Base-by-base conservation (phyloP, 371 early-diverging fungal species). In the Mucor racemosus region DNA sequence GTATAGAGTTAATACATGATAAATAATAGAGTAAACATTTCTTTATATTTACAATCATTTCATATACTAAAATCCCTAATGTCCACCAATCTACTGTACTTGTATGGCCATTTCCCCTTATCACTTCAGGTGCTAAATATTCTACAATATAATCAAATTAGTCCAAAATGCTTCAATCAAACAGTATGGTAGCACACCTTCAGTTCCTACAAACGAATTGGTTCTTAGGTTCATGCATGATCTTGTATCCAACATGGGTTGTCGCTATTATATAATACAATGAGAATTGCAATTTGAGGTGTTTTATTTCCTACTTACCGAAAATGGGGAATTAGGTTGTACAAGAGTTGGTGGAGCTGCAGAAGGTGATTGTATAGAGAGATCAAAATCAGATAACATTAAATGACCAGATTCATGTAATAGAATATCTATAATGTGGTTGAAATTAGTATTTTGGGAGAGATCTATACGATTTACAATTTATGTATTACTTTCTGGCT, bases 71-170 rank as follows among this genome's bases (percentile, higher is more conserved):
- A 26, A 99, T 95, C 9, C 98, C 99, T n/a, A 98, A 74, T 15
- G 97, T 95, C 99, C 99, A 99, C 94, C 99, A 97, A 79, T 99
- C 99, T 11, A 96, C 97, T 0, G 90, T 87, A 65, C 85, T 90
- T 48, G 69, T 66, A 79, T 98, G 97, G n/a, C 97, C 97, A 48
- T 80, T 75, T 56, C 95, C 97, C 58, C 86, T 84, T 77, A 92
- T 89, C 9, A 92, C 90, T 76, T 97, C 97, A 21, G 98, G 97
- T 8, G 98, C 97, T 78, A 97, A 90, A 74, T 95, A 95, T 77
- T 95, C 96, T 86, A 64, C 21, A 87, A 76, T 61, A 6, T 7
- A 9, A 15, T 55, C 15, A 14, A 8, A 21, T 55, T 14, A 55
- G 17, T 34, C 15, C 17, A n/a, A 9, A 21, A n/a, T 55, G 15